phyloP scores from a whole-genome alignment of 805 yeast genomes.

The Debaryomyces prosopidis region DNA sequence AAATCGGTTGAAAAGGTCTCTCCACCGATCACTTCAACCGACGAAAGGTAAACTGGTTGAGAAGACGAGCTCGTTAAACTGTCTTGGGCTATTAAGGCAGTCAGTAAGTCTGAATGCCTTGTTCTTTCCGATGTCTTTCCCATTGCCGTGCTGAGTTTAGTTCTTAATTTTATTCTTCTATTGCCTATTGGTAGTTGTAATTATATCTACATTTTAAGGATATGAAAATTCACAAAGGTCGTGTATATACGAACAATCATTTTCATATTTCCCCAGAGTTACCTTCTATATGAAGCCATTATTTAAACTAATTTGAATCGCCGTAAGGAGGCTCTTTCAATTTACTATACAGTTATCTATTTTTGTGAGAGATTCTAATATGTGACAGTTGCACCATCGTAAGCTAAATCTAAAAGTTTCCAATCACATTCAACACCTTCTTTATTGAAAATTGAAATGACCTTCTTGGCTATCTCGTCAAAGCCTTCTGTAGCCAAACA shows the following conservation, averaged over 20 bases:
- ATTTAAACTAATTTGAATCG: too few species aligned
- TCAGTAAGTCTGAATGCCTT: conserved; percentile 14
- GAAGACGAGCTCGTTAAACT: conserved; percentile 28
- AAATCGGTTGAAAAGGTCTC: conserved; percentile 46
- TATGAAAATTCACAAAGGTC: not conserved
- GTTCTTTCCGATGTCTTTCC: not conserved
- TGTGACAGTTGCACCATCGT: conserved; percentile 76
- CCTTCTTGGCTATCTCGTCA: conserved; percentile 77
- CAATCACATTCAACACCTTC: conserved; percentile 73
- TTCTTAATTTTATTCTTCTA: not conserved
- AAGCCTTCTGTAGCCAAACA: conserved; percentile 90
- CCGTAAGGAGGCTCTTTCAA: too few species aligned
- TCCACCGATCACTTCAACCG: conserved; percentile 43
- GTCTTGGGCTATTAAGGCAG: conserved; percentile 27
- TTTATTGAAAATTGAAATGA: conserved; percentile 64
- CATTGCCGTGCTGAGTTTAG: not conserved
- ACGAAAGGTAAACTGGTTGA: conserved; percentile 36
- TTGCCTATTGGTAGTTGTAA: not conserved
- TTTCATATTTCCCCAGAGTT: too few species aligned
- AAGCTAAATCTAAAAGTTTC: conserved; percentile 83
- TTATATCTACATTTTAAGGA: not conserved
- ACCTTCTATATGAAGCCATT: too few species aligned
- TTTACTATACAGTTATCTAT: conserved; percentile 1
- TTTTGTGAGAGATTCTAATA: not conserved
- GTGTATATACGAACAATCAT: not conserved